These are phyloP conservation scores for Aspergillus pseudoviridinutans DNA, from an alignment of 2,329 filamentous ascomycete species.

Conservation along the genomic window DNA sequence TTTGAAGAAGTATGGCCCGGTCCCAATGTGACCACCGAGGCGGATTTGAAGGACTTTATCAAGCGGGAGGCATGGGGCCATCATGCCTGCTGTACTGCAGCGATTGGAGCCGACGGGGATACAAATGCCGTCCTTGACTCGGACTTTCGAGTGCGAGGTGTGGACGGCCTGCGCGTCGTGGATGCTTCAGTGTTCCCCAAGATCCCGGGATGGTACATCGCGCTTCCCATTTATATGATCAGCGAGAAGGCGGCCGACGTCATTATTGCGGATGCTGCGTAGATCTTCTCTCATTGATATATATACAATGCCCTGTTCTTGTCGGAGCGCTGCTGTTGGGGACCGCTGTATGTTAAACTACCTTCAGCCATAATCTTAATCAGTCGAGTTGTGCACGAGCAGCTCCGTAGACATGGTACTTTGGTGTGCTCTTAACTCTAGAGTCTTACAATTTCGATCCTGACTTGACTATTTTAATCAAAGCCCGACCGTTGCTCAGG, in stretches of 20 bases:
- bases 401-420: not conserved
- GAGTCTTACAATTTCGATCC: not conserved
- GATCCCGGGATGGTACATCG: conserved; percentile 54
- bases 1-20: conserved; percentile 46
- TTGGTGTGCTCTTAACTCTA: not conserved
- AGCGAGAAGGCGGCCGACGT: conserved; percentile 60
- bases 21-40: conserved; percentile 40
- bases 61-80: conserved; percentile 53
- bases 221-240: conserved; percentile 52
- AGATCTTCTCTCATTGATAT: not conserved
- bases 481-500: conserved; percentile 78
- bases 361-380: not conserved
- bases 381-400: not conserved
- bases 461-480: conserved; percentile 60
- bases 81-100: conserved; percentile 52
- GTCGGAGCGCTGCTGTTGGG: not conserved
- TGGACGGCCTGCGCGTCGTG: conserved; percentile 55
- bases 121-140: conserved; percentile 52
- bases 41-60: conserved; percentile 46
- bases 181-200: conserved; percentile 57
- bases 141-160: conserved; percentile 54
- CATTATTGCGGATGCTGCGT: conserved; percentile 34
- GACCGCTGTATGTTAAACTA: not conserved
- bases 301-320: not conserved
- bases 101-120: conserved; percentile 53